Evolutionary conservation across 208 protist genomes (phyloP).

Genomic region (Wallacemonas sp.): DNA sequence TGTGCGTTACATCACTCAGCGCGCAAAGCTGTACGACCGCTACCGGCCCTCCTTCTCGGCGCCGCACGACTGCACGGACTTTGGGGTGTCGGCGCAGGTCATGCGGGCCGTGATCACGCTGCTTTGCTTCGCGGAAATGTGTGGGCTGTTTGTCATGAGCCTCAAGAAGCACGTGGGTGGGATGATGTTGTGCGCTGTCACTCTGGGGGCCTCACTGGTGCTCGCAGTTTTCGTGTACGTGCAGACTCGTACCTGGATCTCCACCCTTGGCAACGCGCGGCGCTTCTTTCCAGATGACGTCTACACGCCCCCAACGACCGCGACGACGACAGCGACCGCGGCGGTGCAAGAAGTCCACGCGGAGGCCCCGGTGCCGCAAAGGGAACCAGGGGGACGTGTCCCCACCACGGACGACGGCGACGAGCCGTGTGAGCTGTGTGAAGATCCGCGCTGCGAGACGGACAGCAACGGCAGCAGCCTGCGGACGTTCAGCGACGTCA

Average conservation of each 20-base stretch:
- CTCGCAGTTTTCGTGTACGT: slow-evolving; percentile 45
- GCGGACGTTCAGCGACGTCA: slow-evolving; percentile 11
- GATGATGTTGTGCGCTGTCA: slow-evolving; percentile 50
- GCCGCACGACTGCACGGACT: slow-evolving; percentile 67
- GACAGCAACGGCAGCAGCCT: slow-evolving; percentile 5
- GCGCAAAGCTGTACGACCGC: slow-evolving; percentile 63
- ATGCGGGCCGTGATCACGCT: slow-evolving; percentile 67
- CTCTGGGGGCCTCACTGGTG: slow-evolving; percentile 31
- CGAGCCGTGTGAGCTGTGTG: not conserved
- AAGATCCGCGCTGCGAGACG: not conserved
- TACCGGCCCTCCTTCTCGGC: slow-evolving; percentile 53
- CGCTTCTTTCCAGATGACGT: slow-evolving; percentile 18
- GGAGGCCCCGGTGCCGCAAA: no score
- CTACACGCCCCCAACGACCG: not conserved
- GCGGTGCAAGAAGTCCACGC: not conserved
- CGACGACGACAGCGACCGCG: not conserved
- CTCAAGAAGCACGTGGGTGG: slow-evolving; percentile 47
- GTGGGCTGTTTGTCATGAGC: slow-evolving; percentile 62
- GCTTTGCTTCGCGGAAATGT: slow-evolving; percentile 55
- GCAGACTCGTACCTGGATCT: slow-evolving; percentile 48
- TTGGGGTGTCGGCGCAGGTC: slow-evolving; percentile 59
- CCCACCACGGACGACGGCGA: slow-evolving; percentile 1
- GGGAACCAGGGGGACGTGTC: no score
- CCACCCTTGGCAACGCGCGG: slow-evolving; percentile 41
- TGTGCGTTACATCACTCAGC: slow-evolving; percentile 69